Evolutionary conservation across 2,329 filamentous ascomycete genomes (phyloP), one percentile per base, ranked within the genome.

Genomic region (Zopfia rhizophila): DNA sequence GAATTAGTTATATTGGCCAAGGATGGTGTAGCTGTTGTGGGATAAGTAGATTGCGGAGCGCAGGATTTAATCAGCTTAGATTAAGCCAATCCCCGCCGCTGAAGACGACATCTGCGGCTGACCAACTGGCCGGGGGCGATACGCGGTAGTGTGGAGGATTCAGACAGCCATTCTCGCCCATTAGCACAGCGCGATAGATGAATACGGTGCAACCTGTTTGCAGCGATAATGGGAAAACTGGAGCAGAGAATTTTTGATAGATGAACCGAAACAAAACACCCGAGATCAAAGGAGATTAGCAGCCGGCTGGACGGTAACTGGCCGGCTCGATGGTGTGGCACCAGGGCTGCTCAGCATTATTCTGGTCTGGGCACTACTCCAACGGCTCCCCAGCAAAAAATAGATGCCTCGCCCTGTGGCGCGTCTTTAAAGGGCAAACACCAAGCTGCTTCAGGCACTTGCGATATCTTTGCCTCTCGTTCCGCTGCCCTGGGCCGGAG

Each of bases 1-100:
- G 45, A 51, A 48, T 42, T 55, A 51, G 53, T 45, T 63, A 63
- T 63, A 61, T 61, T 63, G 56, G 55, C 53, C 53, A 48, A 53
- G 39, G 56, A 38, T 39, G 40, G 32, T 28, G 53, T 33, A 48
- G 43, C 49, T 46, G 45, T 12, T 32, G 45, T 13, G 23, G 38
- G 38, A 19, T 38, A 37, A 24, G 29, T 11, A n/a, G 24, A 22
- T 29, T 39, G 13, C 24, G 27, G 28, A 24, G 29, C 41, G 41
- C 33, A 30, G 50, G 50, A 42, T 47, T 45, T 56, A 48, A 39
- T 51, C 51, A 53, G 41, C 28, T 12, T 23, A 30, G 13, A 19
- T 12, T 25, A 5, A 28, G 44, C 44, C 44, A 51, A 49, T 46
- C 37, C 22, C 12, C 19, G 24, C 4, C 11, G 37, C 31, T 10